Evolutionary conservation across 495 filamentous ascomycete genomes (phyloP), one percentile per base, ranked within the genome.

Genomic region (Tetracladium marchalianum): DNA sequence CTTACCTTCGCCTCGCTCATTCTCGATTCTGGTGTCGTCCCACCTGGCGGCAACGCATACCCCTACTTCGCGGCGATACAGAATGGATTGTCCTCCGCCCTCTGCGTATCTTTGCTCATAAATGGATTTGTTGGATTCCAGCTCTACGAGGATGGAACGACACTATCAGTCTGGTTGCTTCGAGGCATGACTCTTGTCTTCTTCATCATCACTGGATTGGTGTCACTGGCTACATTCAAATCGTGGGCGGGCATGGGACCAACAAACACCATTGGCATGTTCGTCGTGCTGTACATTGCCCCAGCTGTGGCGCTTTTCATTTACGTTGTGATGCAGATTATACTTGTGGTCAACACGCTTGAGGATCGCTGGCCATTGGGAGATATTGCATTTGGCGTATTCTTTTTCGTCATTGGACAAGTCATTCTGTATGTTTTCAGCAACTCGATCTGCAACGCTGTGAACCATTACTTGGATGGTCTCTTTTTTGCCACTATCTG

Each of bases 101-200:
- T 92, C 15, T 85, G 87, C 61, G 90, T 85, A 9, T 93, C 84
- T 64, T 72, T 99, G 35, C 68, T 97, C 46, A 85, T 99, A 71
- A 97, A 97, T 62, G 92, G 93, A 24, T 99, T 99, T 61, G 90
- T 99, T 35, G 92, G 92, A 32, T 99, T 97, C 67, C 93, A 97
- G 66, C 75, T 99, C 5, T 99, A 97, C 63, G 92, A 99, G 64
- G 92, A 99, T 62, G 92, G 92, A n/a, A 99, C 92, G 1, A 81
- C 82, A 7, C 73, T 96, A 32, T 96, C 90, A 0, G 80, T 99
- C 24, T 99, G 90, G 92, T 78, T 95, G 46, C 71, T 99, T 41
- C 81, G 93, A 27, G 56, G 85, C 10, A 79, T 73, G 47, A 92
- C 86, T 2, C 65, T 81, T 1, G 77, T 68, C 41, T 92, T 93